These are phyloP conservation scores for Suhomyces coccinellae DNA, from an alignment of 1,139 yeast species.

Conservation along the genomic window DNA sequence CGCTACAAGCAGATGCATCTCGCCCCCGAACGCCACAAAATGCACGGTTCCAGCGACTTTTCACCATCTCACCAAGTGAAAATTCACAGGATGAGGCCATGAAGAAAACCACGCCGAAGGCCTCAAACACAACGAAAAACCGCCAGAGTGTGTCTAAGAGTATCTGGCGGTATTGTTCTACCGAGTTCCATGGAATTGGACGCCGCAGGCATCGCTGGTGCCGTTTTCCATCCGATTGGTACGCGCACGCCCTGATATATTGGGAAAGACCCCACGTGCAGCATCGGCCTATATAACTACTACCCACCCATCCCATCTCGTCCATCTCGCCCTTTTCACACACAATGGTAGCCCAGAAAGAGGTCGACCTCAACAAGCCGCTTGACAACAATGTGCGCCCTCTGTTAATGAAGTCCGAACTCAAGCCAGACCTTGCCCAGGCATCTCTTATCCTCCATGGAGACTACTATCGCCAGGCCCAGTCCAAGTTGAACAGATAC, in stretches of 20 bases:
- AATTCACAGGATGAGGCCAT: no score
- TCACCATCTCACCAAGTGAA: no score
- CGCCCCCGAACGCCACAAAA: no score
- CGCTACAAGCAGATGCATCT: no score
- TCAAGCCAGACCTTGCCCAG: constrained; percentile 58
- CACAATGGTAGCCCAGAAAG: constrained; percentile 37
- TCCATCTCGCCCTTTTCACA: not conserved
- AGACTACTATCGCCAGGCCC: constrained; percentile 61
- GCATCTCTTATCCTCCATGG: constrained; percentile 64
- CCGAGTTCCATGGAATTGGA: no score
- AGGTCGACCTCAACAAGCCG: constrained; percentile 53
- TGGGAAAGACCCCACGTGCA: constrained; percentile 16
- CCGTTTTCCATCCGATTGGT: not conserved
- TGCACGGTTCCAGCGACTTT: no score
- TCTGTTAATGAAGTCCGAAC: constrained; percentile 42
- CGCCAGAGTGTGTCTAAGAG: no score
- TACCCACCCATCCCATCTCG: not conserved
- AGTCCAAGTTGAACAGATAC: constrained; percentile 48
- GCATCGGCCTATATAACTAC: constrained; percentile 1
- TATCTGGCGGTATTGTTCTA: no score
- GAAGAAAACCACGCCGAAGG: no score
- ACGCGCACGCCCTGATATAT: constrained; percentile 5
- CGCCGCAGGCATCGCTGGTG: no score
- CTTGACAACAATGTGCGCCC: constrained; percentile 51
- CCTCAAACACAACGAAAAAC: no score